phyloP scores from a whole-genome alignment of 108 stramenopile genomes.

The Cylindrotheca fusiformis region DNA sequence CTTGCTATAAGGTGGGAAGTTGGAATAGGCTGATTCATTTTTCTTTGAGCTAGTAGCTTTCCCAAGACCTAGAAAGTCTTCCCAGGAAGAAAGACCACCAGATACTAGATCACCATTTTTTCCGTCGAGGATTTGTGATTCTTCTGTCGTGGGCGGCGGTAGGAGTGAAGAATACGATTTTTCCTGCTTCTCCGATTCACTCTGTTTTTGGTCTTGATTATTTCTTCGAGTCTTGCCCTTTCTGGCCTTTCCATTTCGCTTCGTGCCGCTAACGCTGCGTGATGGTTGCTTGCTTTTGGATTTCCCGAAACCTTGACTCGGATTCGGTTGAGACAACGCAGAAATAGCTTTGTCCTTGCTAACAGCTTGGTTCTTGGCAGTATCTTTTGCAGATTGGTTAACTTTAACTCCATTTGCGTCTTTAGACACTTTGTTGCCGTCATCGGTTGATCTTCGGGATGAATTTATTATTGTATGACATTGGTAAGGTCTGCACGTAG shows the following conservation, averaged over 20 bases:
- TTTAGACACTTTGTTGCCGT: no score
- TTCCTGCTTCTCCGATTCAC: not conserved
- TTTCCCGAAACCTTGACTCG: not conserved
- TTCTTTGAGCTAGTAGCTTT: not conserved
- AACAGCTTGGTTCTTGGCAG: not conserved
- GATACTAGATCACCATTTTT: not conserved
- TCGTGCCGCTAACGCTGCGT: not conserved
- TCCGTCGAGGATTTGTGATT: not conserved
- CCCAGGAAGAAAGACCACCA: slow-evolving; percentile 46
- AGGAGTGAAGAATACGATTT: slow-evolving; percentile 18
- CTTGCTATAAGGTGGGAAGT: not conserved
- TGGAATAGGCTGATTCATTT: not conserved
- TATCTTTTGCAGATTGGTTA: no score
- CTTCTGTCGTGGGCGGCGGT: slow-evolving; percentile 13
- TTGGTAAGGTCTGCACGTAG: no score
- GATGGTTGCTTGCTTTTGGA: not conserved
- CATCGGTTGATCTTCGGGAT: no score
- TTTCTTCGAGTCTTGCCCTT: slow-evolving; percentile 9
- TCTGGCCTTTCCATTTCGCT: not conserved
- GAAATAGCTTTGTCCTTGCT: slow-evolving; percentile 10
- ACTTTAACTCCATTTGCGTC: no score
- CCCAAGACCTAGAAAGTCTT: slow-evolving; percentile 39
- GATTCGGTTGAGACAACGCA: slow-evolving; percentile 7
- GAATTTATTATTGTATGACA: no score
- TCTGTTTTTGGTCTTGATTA: not conserved